Evolutionary conservation across 176 grass and related monocot genomes (phyloP).

Genomic region (Ananas comosus): DNA sequence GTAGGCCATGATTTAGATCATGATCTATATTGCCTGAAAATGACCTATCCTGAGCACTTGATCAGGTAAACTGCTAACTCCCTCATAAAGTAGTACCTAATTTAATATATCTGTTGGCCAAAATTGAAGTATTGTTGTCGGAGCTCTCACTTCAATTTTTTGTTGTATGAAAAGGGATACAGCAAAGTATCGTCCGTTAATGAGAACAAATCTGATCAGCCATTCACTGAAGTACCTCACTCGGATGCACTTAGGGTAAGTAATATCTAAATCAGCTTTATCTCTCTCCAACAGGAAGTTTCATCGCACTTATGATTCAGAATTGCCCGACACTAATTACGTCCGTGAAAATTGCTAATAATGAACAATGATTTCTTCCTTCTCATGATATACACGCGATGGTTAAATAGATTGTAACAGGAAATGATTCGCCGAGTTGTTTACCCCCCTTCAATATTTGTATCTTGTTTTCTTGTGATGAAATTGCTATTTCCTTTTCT

Average conservation of each 20-base stretch:
- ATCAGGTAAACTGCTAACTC: constrained; percentile 9
- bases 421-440: too few relatives aligned
- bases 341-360: too few relatives aligned
- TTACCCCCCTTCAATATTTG: too few relatives aligned
- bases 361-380: constrained; percentile 1
- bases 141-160: background rate
- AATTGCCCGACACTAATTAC: too few relatives aligned
- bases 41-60: constrained; percentile 17
- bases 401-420: too few relatives aligned
- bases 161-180: constrained; percentile 15
- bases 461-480: too few relatives aligned
- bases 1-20: constrained; percentile 25
- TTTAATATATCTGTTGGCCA: background rate
- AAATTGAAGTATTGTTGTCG: background rate
- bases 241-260: constrained; percentile 19
- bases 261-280: constrained; percentile 2
- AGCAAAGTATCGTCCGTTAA: constrained; percentile 20
- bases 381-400: background rate
- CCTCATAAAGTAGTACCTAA: background rate
- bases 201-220: constrained; percentile 21
- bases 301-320: too few relatives aligned
- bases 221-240: constrained; percentile 23
- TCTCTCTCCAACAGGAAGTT: background rate
- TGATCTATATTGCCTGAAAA: constrained; percentile 21
- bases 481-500: too few relatives aligned